A percentile compares a stretch with the other conserved stretches of the same genome.
These are phyloP conservation scores for Paxillus ammoniavirescens DNA, from an alignment of 768 basidiomycete species.

Conservation along the genomic window DNA sequence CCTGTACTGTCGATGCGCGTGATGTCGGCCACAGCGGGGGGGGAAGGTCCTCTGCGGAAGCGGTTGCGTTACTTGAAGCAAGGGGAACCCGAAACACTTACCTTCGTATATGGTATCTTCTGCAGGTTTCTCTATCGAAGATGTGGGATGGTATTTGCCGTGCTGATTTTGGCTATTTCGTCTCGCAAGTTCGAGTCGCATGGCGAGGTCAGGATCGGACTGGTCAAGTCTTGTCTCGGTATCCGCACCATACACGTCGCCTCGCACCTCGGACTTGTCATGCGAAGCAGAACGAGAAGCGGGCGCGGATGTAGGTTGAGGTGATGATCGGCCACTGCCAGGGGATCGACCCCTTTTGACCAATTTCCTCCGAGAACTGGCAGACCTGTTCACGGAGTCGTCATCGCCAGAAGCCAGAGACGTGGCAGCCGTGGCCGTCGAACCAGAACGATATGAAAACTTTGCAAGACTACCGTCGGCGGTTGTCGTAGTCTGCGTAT, in stretches of 20 bases:
- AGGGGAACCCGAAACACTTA: constrained; percentile 26
- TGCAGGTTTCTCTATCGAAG: constrained; percentile 44
- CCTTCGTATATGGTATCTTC: constrained; percentile 83
- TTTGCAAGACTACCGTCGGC: constrained; percentile 66
- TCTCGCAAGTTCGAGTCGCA: constrained; percentile 78
- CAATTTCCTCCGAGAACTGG: constrained; percentile 47
- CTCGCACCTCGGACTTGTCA: constrained; percentile 37
- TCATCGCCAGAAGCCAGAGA: constrained; percentile 63
- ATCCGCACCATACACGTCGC: constrained; percentile 46
- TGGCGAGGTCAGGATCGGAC: constrained; percentile 74
- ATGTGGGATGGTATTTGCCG: constrained; percentile 39
- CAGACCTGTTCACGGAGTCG: constrained; percentile 44
- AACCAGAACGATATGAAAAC: constrained; percentile 70
- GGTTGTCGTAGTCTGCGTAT: constrained; percentile 69
- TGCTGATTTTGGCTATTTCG: constrained; percentile 81
- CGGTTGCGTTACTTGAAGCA: constrained; percentile 1
- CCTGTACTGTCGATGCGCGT: constrained; percentile 43
- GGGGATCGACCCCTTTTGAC: constrained; percentile 49
- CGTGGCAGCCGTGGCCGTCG: constrained; percentile 63
- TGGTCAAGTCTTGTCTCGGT: constrained; percentile 48
- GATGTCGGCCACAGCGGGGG: constrained; percentile 53
- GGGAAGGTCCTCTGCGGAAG: constrained; percentile 56
- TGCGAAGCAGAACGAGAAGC: constrained; percentile 44
- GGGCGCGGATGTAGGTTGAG: constrained; percentile 34
- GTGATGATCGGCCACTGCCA: constrained; percentile 31